phyloP scores from a whole-genome alignment of 768 basidiomycete genomes.

The Boletus patriciae region DNA sequence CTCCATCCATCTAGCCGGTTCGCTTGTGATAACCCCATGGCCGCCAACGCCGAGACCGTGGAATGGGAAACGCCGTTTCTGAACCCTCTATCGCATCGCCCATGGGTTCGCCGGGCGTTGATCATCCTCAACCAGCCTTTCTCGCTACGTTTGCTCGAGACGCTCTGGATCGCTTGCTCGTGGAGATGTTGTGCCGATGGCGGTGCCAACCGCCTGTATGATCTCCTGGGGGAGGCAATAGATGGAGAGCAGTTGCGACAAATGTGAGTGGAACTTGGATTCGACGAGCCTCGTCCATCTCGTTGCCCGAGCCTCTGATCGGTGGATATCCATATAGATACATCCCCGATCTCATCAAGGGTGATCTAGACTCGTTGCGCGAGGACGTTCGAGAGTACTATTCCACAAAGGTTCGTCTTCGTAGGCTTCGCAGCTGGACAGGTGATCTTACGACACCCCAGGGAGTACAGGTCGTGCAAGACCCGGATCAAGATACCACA shows the following conservation, averaged over 20 bases:
- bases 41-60: neutral
- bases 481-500: conserved; percentile 79
- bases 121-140: conserved; percentile 94
- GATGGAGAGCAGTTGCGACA: conserved; percentile 11
- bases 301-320: neutral
- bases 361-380: conserved; percentile 89
- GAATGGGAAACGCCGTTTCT: conserved; percentile 31
- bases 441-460: conserved; percentile 28
- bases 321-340: conserved; percentile 44
- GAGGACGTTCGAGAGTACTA: conserved; percentile 75
- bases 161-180: conserved; percentile 53
- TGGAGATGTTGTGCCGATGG: conserved; percentile 83
- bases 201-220: conserved; percentile 82
- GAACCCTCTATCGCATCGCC: conserved; percentile 12
- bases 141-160: conserved; percentile 55
- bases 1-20: neutral
- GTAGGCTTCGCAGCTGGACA: neutral
- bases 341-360: conserved; percentile 85
- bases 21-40: conserved; percentile 3
- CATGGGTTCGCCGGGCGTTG: conserved; percentile 46
- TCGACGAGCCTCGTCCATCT: neutral
- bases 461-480: conserved; percentile 68
- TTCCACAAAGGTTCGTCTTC: conserved; percentile 46
- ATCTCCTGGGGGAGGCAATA: conserved; percentile 37
- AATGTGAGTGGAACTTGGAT: conserved; percentile 11